phyloP scores from a whole-genome alignment of 306 rosid species.

The Quercus parvula region DNA sequence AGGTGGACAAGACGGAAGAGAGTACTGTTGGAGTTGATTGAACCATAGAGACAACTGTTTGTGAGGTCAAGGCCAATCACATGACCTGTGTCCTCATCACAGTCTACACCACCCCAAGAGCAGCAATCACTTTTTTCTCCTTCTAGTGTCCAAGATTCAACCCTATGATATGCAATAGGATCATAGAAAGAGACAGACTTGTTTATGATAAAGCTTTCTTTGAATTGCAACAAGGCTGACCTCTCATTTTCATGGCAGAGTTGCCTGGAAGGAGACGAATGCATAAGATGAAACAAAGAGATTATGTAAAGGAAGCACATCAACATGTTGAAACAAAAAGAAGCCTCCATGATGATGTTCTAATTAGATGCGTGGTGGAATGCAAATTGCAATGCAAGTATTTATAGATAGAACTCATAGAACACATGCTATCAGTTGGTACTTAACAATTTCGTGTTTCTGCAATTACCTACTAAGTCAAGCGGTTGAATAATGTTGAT shows the following conservation, averaged over 20 bases:
- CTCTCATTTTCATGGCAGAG: neutral
- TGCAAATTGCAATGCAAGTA: too few species aligned
- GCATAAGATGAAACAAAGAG: neutral
- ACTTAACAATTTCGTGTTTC: too few species aligned
- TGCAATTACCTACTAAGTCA: too few species aligned
- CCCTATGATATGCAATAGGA: neutral
- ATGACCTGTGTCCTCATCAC: too few species aligned
- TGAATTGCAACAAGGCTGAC: neutral
- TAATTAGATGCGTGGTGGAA: too few species aligned
- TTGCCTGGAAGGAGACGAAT: neutral
- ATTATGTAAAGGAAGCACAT: neutral
- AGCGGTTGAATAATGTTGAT: too few species aligned
- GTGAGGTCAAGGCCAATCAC: neutral
- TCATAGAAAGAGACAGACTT: neutral
- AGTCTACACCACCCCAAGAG: neutral
- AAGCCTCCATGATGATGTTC: neutral
- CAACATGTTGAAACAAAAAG: neutral
- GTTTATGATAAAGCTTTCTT: too few species aligned
- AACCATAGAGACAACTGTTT: neutral
- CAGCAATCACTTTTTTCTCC: neutral
- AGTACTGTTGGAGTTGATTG: neutral
- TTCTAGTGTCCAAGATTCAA: neutral
- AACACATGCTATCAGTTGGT: too few species aligned
- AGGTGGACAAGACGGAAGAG: neutral
- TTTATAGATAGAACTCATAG: too few species aligned